Evolutionary conservation across 371 early-diverging fungal genomes (phyloP), one percentile per base, ranked within the genome.

Genomic region (Zychaea mexicana): DNA sequence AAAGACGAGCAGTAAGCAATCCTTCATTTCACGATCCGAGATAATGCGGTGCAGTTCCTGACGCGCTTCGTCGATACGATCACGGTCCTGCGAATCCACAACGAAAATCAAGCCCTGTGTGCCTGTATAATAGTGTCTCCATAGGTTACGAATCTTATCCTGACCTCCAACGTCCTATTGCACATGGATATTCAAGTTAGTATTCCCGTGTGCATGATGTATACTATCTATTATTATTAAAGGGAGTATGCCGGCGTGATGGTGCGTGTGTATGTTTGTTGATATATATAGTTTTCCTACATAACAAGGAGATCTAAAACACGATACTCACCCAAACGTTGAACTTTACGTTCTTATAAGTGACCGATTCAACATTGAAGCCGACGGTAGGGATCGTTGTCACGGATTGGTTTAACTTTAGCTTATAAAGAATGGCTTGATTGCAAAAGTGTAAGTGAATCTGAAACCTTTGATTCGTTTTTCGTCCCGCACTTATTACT

Each of bases 371-470:
- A 26, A 94, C 93, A 67, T 92, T 92, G 72, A 92, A 92, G 26
- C 95, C 95, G 39, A 94, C 92, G 0, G 94, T 95, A 22, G 95
- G 95, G 49, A 95, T 93, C 24, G 95, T 95, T 17, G 91, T 92
- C 26, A 94, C 92, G 2, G 89, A 87, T 77, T 92, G 91, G 74
- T 92, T 90, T 28, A 93, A 76, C 72, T 96, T 94, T 28, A 96
- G 85, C 74, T 92, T 92, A 75, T 94, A 92, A 52, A 98, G 82
- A 52, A 98, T 92, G 22, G 96, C 92, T 91, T 17, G 15, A 12
- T 42, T 12, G 15, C n/a, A 12, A 42, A 12, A 42, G n/a, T 12
- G 15, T 42, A 42, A 42, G 15, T 42, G 42, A 42, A 42, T 42
- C 42, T 42, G 42, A 42, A 42, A 42, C 42, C 2, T 42, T 33